Conservation (phyloP, 305 asterid species). For the Euphrasia arctica region DNA sequence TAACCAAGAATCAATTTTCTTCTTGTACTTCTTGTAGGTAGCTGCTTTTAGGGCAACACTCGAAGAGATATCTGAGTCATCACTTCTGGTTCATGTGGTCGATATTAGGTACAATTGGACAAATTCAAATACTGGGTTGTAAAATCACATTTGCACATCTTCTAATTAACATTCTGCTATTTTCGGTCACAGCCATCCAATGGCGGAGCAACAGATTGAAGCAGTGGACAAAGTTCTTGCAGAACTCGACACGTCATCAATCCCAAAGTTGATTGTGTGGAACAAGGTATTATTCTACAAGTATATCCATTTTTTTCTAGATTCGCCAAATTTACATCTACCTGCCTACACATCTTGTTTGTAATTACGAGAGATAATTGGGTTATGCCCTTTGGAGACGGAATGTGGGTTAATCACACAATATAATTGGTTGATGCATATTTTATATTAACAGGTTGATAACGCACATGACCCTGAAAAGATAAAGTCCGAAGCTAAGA, state of each 20-base stretch:
- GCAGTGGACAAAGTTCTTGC: conserved; percentile 93
- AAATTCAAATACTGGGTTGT: conserved; percentile 7
- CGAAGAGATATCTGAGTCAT: conserved; percentile 89
- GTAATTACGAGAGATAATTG: not conserved
- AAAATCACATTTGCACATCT: conserved; percentile 24
- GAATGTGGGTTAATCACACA: conserved; percentile 13
- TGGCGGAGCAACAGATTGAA: conserved; percentile 78
- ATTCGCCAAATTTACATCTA: not conserved
- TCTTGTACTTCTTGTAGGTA: conserved; percentile 56
- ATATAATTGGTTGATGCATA: conserved; percentile 19
- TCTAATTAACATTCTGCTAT: conserved; percentile 34
- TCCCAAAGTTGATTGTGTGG: conserved; percentile 84
- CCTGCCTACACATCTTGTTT: not conserved
- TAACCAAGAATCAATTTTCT: conserved; percentile 24
- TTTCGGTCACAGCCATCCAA: conserved; percentile 71
- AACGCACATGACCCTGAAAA: conserved; percentile 64
- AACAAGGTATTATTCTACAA: conserved; percentile 57
- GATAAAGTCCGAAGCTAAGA: conserved; percentile 58
- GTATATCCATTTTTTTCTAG: not conserved
- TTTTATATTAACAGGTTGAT: conserved; percentile 60
- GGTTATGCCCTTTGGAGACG: not conserved
- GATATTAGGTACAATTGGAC: conserved; percentile 66
- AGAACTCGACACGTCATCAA: conserved; percentile 71
- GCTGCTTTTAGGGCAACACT: conserved; percentile 98
- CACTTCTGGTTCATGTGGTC: conserved; percentile 90